Evolutionary conservation across 163 green algal species (phyloP).

Genomic region (Scenedesmus sp.): DNA sequence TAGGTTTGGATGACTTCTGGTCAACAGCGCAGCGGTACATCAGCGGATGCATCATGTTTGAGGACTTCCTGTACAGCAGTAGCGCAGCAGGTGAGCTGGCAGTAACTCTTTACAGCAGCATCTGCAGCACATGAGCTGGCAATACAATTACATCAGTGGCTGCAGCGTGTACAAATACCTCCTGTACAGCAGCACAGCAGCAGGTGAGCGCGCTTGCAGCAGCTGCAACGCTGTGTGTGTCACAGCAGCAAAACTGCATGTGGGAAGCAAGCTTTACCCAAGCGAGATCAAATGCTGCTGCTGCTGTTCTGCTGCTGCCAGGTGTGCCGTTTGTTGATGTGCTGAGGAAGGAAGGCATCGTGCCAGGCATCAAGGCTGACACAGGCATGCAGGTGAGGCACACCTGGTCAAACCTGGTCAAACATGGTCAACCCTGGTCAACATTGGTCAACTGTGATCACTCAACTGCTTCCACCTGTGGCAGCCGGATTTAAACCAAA

Average conservation of each 20-base stretch:
- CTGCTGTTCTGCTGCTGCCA: background rate
- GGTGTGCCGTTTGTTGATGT: slow-evolving; percentile 92
- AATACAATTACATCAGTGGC: too few relatives aligned
- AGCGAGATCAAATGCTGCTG: background rate
- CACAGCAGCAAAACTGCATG: too few relatives aligned
- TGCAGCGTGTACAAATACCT: too few relatives aligned
- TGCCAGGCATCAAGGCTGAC: slow-evolving; percentile 93
- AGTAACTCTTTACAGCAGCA: background rate
- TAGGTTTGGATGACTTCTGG: too few relatives aligned
- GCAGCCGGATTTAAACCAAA: too few relatives aligned
- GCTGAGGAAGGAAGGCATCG: slow-evolving; percentile 85
- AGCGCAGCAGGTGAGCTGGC: slow-evolving; percentile 58
- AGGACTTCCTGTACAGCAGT: slow-evolving; percentile 60
- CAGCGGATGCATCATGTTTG: slow-evolving; percentile 82
- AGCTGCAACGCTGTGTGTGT: background rate
- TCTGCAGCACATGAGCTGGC: too few relatives aligned
- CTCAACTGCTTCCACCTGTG: too few relatives aligned
- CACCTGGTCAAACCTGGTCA: too few relatives aligned
- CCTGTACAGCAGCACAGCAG: slow-evolving; percentile 39
- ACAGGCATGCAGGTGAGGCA: slow-evolving; percentile 79
- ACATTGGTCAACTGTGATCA: background rate
- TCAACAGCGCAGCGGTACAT: slow-evolving; percentile 72
- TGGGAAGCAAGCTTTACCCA: too few relatives aligned
- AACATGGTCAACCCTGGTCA: background rate
- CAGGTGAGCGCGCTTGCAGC: background rate